Evolutionary conservation across 805 yeast species (phyloP).

Genomic region (Metschnikowia sp.): DNA sequence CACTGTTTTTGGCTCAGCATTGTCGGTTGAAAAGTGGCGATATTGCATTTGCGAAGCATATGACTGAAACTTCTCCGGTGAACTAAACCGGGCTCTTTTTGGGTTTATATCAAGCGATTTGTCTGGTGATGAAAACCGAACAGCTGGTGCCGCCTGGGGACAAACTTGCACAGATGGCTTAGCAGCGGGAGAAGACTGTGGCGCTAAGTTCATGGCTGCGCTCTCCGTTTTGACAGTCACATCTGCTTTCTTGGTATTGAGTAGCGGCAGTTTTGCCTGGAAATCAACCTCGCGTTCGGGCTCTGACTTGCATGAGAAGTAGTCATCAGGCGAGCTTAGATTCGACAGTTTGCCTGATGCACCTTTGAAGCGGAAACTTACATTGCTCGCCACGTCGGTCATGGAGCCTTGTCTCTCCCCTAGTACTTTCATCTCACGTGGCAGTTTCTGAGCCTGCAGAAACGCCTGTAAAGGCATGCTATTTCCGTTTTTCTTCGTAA

Average conservation of each 20-base stretch:
- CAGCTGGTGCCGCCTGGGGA: not conserved
- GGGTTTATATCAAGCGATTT: not conserved
- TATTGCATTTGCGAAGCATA: constrained; percentile 12
- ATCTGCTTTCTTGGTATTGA: not conserved
- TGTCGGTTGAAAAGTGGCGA: constrained; percentile 8
- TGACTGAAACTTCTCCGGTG: constrained; percentile 8
- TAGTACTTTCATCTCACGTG: not conserved
- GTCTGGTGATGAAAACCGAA: not conserved
- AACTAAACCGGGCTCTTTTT: constrained; percentile 2
- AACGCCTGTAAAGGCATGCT: not conserved
- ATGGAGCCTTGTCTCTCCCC: not conserved
- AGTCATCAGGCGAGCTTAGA: not conserved
- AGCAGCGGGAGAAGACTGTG: no score
- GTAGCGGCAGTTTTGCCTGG: not conserved
- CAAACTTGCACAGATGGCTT: no score
- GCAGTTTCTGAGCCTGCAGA: constrained; percentile 4
- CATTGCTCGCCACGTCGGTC: no score
- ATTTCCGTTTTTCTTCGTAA: no score
- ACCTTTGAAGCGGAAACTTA: no score
- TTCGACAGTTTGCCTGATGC: no score
- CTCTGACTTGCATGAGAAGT: constrained; percentile 2
- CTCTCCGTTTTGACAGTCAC: not conserved
- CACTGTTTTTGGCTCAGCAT: not conserved
- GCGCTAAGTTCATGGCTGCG: no score
- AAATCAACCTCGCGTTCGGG: not conserved